A percentile compares a stretch with the other conserved stretches of the same genome.
Evolutionary conservation across 2,329 filamentous ascomycete genomes (phyloP).

Genomic region (Phialophora tarda): DNA sequence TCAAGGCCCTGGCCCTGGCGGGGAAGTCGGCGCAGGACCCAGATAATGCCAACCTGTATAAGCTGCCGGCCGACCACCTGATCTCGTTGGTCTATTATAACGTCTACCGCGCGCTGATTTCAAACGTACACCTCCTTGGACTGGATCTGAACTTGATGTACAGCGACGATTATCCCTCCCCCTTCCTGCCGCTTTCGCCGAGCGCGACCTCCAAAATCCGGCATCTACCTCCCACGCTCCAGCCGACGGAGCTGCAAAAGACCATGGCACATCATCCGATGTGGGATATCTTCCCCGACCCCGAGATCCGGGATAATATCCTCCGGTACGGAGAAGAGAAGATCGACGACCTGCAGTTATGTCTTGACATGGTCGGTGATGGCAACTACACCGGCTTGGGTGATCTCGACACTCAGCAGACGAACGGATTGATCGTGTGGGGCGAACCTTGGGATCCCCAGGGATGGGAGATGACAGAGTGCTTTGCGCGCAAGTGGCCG

Average conservation of each 20-base stretch:
- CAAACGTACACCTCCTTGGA: constrained; percentile 44
- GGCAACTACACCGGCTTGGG: constrained; percentile 6
- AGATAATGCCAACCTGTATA: constrained; percentile 24
- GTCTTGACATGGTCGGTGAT: constrained; percentile 47
- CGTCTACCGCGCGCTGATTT: constrained; percentile 45
- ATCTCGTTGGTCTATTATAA: constrained; percentile 46
- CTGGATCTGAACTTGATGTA: constrained; percentile 36
- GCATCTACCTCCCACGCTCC: constrained; percentile 42
- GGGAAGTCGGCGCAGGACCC: constrained; percentile 11
- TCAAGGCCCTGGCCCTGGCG: constrained; percentile 25
- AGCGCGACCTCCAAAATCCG: constrained; percentile 31
- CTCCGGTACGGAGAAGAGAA: constrained; percentile 42
- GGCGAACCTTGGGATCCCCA: constrained; percentile 53
- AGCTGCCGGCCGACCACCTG: constrained; percentile 44
- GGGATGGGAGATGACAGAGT: constrained; percentile 57
- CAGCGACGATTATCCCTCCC: constrained; percentile 37
- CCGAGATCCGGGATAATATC: constrained; percentile 50
- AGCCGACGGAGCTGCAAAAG: constrained; percentile 49
- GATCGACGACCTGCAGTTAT: constrained; percentile 47
- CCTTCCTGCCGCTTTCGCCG: constrained; percentile 32
- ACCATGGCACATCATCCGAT: constrained; percentile 50
- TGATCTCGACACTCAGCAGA: constrained; percentile 23
- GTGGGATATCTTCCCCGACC: constrained; percentile 48
- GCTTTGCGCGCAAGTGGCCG: constrained; percentile 55
- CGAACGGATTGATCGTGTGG: constrained; percentile 55